Evolutionary conservation across 345 rosid species (phyloP), one percentile per base, ranked within the genome.

Genomic region (Populus nigra): DNA sequence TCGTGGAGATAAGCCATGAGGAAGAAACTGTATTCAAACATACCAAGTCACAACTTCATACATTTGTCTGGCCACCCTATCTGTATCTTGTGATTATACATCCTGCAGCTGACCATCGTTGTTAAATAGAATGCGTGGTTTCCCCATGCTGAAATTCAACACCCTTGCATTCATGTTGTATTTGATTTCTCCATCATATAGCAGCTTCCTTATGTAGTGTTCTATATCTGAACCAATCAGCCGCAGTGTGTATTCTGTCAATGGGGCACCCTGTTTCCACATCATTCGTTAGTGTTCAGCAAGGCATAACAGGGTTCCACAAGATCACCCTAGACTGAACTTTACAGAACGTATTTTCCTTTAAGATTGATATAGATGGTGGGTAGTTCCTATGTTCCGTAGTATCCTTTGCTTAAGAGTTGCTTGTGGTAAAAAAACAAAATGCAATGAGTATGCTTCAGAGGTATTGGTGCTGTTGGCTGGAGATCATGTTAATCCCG

Each of bases 151-250:
- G 86, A 95, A 95, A 79, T 93, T 95, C 27, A 95, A 90, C 62
- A 87, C 90, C 76, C 85, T 73, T 31, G 82, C 62, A 35, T 73
- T 20, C 77, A 79, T 79, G 77, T 79, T 94, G 89, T 94, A 94
- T 83, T 90, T 90, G 79, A 93, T 94, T 79, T 90, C 91, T 73
- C 98, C 98, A 74, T 89, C 94, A 47, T 87, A 94, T 43, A 93
- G 81, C 82, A 94, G 83, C 87, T 93, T 91, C 82, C 98, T 89
- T 80, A 93, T 94, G 86, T 90, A 94, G 79, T 94, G 98, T 82
- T 94, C 97, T 69, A 94, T 73, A 81, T 94, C 97, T 0, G 98
- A 94, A 77, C 98, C 98, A 12, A 94, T 90, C 82, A 91, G 85
- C 68, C 97, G 85, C 1, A 94, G 89, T 8, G 98, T 93, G 81